These are phyloP conservation scores for Phoma sp. DNA, from an alignment of 2,329 filamentous ascomycete genomes.

Conservation along the genomic window DNA sequence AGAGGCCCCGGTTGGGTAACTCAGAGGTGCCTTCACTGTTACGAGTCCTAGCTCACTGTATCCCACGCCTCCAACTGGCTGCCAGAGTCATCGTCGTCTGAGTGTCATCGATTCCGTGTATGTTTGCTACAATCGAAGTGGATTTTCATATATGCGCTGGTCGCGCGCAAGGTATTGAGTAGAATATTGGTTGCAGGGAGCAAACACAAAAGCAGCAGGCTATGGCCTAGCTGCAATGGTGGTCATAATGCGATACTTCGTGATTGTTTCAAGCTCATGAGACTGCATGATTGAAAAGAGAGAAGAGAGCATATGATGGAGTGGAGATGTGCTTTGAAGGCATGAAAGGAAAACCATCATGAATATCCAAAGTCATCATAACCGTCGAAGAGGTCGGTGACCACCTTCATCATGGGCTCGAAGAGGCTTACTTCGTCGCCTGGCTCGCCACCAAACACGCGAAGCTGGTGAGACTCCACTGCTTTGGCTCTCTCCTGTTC, in stretches of 20 bases:
- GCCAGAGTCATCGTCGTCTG: slow-evolving; percentile 34
- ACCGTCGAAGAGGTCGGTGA: slow-evolving; percentile 55
- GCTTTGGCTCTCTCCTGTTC: slow-evolving; percentile 40
- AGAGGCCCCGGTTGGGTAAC: neutral
- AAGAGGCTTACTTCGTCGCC: slow-evolving; percentile 53
- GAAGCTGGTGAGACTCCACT: slow-evolving; percentile 47
- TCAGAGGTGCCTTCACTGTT: slow-evolving; percentile 42
- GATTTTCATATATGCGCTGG: neutral
- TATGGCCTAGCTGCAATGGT: neutral
- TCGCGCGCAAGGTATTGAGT: neutral
- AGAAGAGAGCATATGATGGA: slow-evolving; percentile 25
- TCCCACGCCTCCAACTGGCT: slow-evolving; percentile 50
- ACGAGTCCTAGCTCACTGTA: slow-evolving; percentile 45
- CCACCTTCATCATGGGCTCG: slow-evolving; percentile 57
- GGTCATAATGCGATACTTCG: slow-evolving; percentile 8
- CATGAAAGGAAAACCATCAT: slow-evolving; percentile 29
- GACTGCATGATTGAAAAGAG: slow-evolving; percentile 3
- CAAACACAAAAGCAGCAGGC: slow-evolving; percentile 3
- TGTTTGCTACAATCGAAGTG: neutral
- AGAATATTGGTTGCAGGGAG: neutral
- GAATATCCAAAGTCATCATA: slow-evolving; percentile 55
- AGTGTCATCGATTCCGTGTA: slow-evolving; percentile 9
- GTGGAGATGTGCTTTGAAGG: slow-evolving; percentile 10
- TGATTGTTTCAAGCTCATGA: slow-evolving; percentile 8
- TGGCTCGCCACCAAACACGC: slow-evolving; percentile 54